A percentile compares a stretch with the other conserved stretches of the same genome.
Conservation (phyloP, 2,329 filamentous ascomycete species). For the Pleomassaria siparia region DNA sequence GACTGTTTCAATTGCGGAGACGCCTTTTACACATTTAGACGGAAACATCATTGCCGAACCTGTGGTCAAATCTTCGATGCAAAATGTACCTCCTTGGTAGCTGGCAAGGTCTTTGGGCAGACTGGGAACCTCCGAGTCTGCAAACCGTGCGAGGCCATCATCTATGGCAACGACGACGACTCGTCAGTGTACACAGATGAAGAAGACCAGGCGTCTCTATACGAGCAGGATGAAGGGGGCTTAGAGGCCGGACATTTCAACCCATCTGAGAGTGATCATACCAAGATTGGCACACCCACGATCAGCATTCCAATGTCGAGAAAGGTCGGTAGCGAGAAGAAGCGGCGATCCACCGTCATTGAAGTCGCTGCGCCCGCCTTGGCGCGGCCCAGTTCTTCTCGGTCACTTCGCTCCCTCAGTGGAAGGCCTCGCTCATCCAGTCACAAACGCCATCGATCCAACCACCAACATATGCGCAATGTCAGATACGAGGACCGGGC, state of each 20-base stretch:
- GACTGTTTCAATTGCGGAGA: constrained; percentile 93
- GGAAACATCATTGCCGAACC: constrained; percentile 92
- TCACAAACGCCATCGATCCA: constrained; percentile 86
- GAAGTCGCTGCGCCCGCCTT: constrained; percentile 79
- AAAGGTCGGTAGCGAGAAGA: constrained; percentile 71
- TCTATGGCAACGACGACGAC: constrained; percentile 85
- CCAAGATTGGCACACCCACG: constrained; percentile 56
- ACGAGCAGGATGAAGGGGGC: constrained; percentile 35
- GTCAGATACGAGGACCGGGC: constrained; percentile 82
- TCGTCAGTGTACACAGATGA: constrained; percentile 90
- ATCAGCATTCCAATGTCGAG: constrained; percentile 67
- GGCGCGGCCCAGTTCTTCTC: constrained; percentile 88
- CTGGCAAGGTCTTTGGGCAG: constrained; percentile 84
- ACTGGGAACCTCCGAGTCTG: constrained; percentile 83
- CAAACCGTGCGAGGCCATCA: constrained; percentile 87
- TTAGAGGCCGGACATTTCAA: constrained; percentile 27
- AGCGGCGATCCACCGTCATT: constrained; percentile 82
- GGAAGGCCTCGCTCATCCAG: constrained; percentile 72
- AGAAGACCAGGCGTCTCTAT: constrained; percentile 65
- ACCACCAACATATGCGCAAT: constrained; percentile 77
- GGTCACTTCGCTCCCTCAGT: constrained; percentile 76
- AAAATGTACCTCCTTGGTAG: constrained; percentile 90
- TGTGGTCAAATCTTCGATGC: constrained; percentile 99
- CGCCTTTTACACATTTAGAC: constrained; percentile 86
- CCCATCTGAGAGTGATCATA: constrained; percentile 40